These are phyloP conservation scores for Populus deltoides DNA, from an alignment of 345 rosid species.

Conservation along the genomic window DNA sequence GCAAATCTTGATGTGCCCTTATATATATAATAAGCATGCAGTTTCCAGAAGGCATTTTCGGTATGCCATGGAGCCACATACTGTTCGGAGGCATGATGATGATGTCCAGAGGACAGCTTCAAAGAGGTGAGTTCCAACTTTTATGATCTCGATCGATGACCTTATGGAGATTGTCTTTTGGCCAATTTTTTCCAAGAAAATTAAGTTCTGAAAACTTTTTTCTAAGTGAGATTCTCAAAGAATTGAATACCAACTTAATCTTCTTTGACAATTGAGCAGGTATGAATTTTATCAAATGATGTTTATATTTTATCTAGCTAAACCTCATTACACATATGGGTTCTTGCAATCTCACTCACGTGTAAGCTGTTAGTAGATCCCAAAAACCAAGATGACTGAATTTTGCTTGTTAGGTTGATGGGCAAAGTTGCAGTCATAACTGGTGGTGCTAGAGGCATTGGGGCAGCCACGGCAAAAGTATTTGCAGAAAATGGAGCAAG, in stretches of 20 bases:
- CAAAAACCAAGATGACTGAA: background rate
- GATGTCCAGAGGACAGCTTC: background rate
- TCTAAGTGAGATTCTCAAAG: background rate
- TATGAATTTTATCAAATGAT: background rate
- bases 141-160: background rate
- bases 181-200: background rate
- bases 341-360: background rate
- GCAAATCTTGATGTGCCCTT: background rate
- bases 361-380: background rate
- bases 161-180: background rate
- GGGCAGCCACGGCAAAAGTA: slow-evolving; percentile 72
- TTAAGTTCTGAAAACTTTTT: background rate
- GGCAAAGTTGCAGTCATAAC: slow-evolving; percentile 73
- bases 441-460: slow-evolving; percentile 88
- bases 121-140: slow-evolving; percentile 17
- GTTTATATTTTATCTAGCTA: background rate
- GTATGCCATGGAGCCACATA: slow-evolving; percentile 7
- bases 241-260: background rate
- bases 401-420: slow-evolving; percentile 28
- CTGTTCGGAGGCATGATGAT: background rate
- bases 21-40: background rate
- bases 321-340: background rate
- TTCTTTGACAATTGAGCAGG: no score
- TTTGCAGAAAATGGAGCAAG: slow-evolving; percentile 65
- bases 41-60: background rate